Evolutionary conservation across 768 basidiomycete genomes (phyloP), one percentile per base, ranked within the genome.

Genomic region (Rhodotorula taiwanensis): DNA sequence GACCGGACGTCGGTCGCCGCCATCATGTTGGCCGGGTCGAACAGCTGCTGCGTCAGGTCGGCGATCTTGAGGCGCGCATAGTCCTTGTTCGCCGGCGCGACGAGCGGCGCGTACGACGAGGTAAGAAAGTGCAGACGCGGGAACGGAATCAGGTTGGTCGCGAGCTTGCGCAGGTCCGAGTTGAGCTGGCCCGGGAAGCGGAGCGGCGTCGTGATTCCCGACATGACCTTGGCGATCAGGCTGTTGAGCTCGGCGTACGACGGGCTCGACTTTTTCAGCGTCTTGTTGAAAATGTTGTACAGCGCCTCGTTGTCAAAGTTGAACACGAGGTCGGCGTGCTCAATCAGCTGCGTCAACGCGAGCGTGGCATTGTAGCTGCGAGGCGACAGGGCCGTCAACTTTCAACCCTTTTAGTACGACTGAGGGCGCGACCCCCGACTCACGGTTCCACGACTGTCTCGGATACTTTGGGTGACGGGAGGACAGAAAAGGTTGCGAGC

Each of bases 71-170:
- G 76, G 30, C 80, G 79, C 67, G 85, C 80, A 77, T 82, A 92
- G 4, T 81, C 77, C 52, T 78, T 79, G 1, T 84, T 79, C 58
- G 83, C 83, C 5, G 83, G 80, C 69, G 89, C 83, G 66, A 82
- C 84, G 70, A 98, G 84, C 1, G 95, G 95, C 0, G 90, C 91
- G 75, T 91, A 95, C 69, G 89, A 92, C 52, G 90, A 89, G 80
- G 90, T 88, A 71, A 99, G 82, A 83, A 97, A 99, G 75, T 99
- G 94, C 55, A 98, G 82, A 63, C 92, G 90, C 70, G 94, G 94
- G 82, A 98, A 99, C 0, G 94, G 94, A 65, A 98, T 81, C 55
- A 97, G 81, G 77, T 98, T 98, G 83, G 94, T 86, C 52, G 83
- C 88, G 49, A 98, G 82, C 75, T 93, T 93, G 58, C 90, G 83